Evolutionary conservation across 768 basidiomycete species (phyloP).

Genomic region (Lactarius sanguifluus): DNA sequence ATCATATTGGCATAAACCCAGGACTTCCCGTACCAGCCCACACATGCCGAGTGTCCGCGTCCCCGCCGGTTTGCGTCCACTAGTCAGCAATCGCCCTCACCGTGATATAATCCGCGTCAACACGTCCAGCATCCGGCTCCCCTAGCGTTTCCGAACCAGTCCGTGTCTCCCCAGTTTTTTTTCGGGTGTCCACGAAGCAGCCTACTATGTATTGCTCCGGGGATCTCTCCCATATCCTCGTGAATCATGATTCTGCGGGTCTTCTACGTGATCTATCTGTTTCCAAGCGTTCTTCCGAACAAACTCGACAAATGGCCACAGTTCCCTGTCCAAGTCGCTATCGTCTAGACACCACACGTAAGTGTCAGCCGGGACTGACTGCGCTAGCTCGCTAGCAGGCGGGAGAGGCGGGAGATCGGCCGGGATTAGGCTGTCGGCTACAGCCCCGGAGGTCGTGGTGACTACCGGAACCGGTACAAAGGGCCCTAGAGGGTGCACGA

Average conservation of each 20-base stretch:
- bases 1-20: no score
- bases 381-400: slow-evolving; percentile 37
- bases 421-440: slow-evolving; percentile 41
- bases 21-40: no score
- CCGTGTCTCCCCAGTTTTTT: no score
- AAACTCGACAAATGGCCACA: slow-evolving; percentile 85
- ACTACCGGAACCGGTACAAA: slow-evolving; percentile 36
- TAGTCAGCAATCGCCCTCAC: no score
- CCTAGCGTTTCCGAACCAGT: no score
- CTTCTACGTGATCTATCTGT: slow-evolving; percentile 55
- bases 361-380: slow-evolving; percentile 53
- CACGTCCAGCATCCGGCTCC: no score
- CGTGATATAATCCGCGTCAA: no score
- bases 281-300: slow-evolving; percentile 72
- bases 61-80: no score
- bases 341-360: slow-evolving; percentile 64
- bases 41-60: no score
- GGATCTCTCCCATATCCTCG: no score
- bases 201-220: no score
- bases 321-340: slow-evolving; percentile 47
- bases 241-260: slow-evolving; percentile 29
- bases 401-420: slow-evolving; percentile 45
- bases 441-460: not conserved
- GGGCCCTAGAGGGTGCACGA: slow-evolving; percentile 54
- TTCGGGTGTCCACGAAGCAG: no score